These are phyloP conservation scores for Sporothrix variecibatus DNA, from an alignment of 2,329 filamentous ascomycete species.

Conservation along the genomic window DNA sequence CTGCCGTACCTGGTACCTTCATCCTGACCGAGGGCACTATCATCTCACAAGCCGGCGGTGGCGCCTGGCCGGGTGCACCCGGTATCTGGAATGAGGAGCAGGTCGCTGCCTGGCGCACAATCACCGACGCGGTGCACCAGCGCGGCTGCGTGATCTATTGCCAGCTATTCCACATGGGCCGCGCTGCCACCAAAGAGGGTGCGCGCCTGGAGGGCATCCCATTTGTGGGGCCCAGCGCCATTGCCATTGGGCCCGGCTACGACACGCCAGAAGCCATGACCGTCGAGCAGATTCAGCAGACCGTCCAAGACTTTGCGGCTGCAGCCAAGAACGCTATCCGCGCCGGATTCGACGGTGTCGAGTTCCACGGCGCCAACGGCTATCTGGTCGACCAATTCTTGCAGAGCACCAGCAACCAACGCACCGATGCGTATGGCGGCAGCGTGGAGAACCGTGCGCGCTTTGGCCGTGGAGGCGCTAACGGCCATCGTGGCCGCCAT, in stretches of 20 bases:
- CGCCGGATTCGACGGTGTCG: constrained; percentile 52
- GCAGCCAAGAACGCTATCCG: constrained; percentile 51
- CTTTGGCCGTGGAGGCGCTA: constrained; percentile 54
- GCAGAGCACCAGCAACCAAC: constrained; percentile 54
- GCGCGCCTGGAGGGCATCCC: constrained; percentile 33
- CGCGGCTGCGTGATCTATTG: constrained; percentile 32
- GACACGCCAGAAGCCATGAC: constrained; percentile 43
- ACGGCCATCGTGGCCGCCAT: constrained; percentile 40
- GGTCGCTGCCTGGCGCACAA: constrained; percentile 21
- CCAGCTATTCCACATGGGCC: constrained; percentile 53
- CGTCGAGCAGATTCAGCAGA: constrained; percentile 45
- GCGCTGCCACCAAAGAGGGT: constrained; percentile 39
- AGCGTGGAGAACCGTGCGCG: constrained; percentile 56
- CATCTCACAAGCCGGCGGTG: neutral
- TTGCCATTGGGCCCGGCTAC: constrained; percentile 37
- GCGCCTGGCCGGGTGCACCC: constrained; percentile 18
- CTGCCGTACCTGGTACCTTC: constrained; percentile 25
- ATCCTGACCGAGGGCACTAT: neutral
- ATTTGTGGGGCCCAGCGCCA: constrained; percentile 41
- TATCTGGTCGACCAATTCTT: constrained; percentile 56
- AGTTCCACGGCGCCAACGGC: constrained; percentile 45
- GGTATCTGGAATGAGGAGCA: constrained; percentile 25
- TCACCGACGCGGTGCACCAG: constrained; percentile 29
- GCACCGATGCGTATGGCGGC: constrained; percentile 57
- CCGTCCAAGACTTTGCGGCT: constrained; percentile 36